Evolutionary conservation across 1,139 yeast genomes (phyloP).

Genomic region (Saccharomyces hybrid): DNA sequence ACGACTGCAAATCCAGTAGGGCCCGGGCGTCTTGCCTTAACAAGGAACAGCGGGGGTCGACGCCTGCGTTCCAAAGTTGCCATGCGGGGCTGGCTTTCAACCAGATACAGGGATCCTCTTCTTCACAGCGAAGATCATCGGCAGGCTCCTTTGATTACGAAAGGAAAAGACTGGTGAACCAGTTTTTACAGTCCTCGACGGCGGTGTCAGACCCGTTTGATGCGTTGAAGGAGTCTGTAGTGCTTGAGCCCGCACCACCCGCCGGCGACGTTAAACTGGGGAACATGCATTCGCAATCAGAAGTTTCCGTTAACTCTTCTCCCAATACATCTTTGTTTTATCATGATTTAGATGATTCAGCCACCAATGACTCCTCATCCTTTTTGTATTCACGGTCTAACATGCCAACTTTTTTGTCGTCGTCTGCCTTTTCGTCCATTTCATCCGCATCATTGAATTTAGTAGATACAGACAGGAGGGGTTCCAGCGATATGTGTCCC

Average conservation of each 20-base stretch:
- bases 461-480: background rate
- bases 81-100: background rate
- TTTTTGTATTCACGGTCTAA: conserved; percentile 8
- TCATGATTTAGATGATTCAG: conserved; percentile 4
- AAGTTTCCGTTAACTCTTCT: conserved; percentile 2
- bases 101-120: background rate
- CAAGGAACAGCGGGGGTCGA: background rate
- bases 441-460: conserved; percentile 4
- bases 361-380: conserved; percentile 5
- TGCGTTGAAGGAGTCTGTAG: background rate
- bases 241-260: background rate
- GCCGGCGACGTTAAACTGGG: conserved; percentile 1
- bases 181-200: conserved; percentile 17
- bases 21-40: background rate
- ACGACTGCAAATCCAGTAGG: background rate
- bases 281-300: background rate
- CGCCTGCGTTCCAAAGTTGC: background rate
- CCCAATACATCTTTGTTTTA: conserved; percentile 4
- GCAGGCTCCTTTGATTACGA: conserved; percentile 10
- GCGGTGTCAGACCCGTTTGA: background rate
- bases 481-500: background rate
- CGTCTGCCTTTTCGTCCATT: conserved; percentile 5
- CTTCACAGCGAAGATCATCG: conserved; percentile 5
- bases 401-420: conserved; percentile 10
- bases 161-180: conserved; percentile 23